Base-by-base conservation (phyloP, 2,329 filamentous ascomycete species). In the Aureobasidium uvarum region DNA sequence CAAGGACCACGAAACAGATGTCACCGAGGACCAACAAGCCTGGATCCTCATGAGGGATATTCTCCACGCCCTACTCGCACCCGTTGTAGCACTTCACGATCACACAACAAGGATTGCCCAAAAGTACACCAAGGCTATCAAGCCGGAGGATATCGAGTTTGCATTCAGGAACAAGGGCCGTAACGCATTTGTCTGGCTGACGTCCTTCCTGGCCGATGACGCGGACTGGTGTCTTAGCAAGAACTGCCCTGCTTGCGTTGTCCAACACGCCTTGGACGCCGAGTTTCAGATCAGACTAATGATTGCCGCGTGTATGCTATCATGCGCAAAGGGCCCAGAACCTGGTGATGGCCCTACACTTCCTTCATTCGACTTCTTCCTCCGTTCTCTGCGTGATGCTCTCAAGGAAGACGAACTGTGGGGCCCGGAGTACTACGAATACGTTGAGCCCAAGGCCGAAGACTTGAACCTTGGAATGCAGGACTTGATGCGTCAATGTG, bases 131-230 rank as follows among this genome's bases (percentile, higher is more conserved):
- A 80, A 81, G 66, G 80, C 77, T 36, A 74, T 74, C 46, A 79
- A 79, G 66, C 77, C 78, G 18, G 78, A 81, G 64, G 84, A 86
- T 65, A 78, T 84, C 5, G 84, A 86, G 70, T 79, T 83, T 48
- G 84, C 84, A 2, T 86, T 85, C 72, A 78, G 80, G 1, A 82
- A 83, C 5, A 81, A 84, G 62, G 84, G 84, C 4, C 80, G 84
- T 51, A 80, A 80, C 66, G 83, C 84, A 1, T 86, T 84, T 70
- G 75, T 85, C 62, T 86, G 83, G 80, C 77, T 87, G 41, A 82
- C 85, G 67, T 86, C 83, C 73, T 85, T 86, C 66, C 73, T 86
- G 25, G 83, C 85, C 60, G 83, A 84, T 68, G 80, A 82, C 66
- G 71, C 71, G 28, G 81, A 85, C 67, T 86, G 84, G 83, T 85